phyloP scores from a whole-genome alignment of 768 basidiomycete species.

The Tricholoma matsutake region DNA sequence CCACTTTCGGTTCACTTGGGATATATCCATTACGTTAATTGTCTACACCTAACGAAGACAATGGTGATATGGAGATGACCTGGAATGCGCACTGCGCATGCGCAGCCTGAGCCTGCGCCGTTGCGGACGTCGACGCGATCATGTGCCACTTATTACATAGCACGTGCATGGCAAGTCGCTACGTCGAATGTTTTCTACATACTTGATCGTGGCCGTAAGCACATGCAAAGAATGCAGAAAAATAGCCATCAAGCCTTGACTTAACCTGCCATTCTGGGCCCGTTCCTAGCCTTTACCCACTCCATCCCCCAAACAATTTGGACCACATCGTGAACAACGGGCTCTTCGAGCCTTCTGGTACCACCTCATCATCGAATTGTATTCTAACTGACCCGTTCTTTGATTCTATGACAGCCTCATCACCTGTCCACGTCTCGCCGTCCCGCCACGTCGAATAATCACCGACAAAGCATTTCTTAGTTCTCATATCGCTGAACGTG shows the following conservation, averaged over 20 bases:
- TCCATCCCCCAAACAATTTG: constrained; percentile 24
- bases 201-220: no score
- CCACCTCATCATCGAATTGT: constrained; percentile 34
- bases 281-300: neutral
- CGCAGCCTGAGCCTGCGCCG: no score
- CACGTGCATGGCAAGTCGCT: no score
- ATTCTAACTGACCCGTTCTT: constrained; percentile 34
- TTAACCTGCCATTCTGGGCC: neutral
- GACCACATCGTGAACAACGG: constrained; percentile 15
- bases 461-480: constrained; percentile 36
- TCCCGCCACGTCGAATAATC: constrained; percentile 21
- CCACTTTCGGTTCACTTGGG: no score
- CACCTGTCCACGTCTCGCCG: constrained; percentile 30
- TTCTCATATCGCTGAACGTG: constrained; percentile 29
- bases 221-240: neutral
- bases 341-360: constrained; percentile 9
- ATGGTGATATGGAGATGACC: no score
- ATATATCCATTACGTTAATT: no score
- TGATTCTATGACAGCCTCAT: constrained; percentile 32
- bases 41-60: no score
- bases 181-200: no score
- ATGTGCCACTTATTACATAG: no score
- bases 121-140: no score
- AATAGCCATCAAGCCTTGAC: neutral
- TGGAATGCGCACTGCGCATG: no score